Conservation (phyloP, 225 moss, liverwort and hornwort species). For the Rhytidiadelphus loreus region DNA sequence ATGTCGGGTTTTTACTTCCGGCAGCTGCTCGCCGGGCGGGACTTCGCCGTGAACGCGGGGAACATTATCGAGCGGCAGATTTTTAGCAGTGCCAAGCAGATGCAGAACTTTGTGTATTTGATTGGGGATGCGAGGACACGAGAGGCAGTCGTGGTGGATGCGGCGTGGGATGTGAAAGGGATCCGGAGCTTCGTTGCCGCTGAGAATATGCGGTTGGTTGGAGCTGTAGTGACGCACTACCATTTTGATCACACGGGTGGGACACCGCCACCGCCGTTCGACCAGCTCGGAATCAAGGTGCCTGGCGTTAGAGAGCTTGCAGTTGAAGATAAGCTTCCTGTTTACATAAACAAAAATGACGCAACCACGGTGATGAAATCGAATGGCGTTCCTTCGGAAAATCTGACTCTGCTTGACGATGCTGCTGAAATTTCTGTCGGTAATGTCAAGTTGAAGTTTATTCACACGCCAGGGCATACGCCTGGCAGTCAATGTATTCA, state of each 20-base stretch:
- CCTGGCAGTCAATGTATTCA: conserved; percentile 97
- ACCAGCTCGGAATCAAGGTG: conserved; percentile 87
- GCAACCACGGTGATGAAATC: conserved; percentile 49
- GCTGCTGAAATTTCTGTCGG: conserved; percentile 61
- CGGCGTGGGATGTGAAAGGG: conserved; percentile 93
- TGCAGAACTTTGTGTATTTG: conserved; percentile 91
- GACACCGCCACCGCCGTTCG: conserved; percentile 89
- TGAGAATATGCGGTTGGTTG: conserved; percentile 84
- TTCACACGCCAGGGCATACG: conserved; percentile 97
- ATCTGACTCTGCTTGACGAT: conserved; percentile 68
- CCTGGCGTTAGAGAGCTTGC: conserved; percentile 88
- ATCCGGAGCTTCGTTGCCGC: conserved; percentile 54
- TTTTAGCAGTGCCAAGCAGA: conserved; percentile 90
- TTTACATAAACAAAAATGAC: conserved; percentile 73
- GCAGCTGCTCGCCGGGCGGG: conserved; percentile 88
- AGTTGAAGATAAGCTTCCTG: conserved; percentile 64
- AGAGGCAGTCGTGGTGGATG: conserved; percentile 92
- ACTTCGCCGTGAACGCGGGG: conserved; percentile 65
- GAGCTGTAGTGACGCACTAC: conserved; percentile 93
- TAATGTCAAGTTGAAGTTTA: conserved; percentile 65
- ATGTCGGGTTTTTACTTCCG: conserved; percentile 83
- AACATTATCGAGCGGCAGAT: conserved; percentile 93
- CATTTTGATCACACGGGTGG: conserved; percentile 99
- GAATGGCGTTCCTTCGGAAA: conserved; percentile 58
- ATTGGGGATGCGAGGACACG: conserved; percentile 92